Base-by-base conservation (phyloP, 2,329 filamentous ascomycete species). In the Chaetomium sp. region DNA sequence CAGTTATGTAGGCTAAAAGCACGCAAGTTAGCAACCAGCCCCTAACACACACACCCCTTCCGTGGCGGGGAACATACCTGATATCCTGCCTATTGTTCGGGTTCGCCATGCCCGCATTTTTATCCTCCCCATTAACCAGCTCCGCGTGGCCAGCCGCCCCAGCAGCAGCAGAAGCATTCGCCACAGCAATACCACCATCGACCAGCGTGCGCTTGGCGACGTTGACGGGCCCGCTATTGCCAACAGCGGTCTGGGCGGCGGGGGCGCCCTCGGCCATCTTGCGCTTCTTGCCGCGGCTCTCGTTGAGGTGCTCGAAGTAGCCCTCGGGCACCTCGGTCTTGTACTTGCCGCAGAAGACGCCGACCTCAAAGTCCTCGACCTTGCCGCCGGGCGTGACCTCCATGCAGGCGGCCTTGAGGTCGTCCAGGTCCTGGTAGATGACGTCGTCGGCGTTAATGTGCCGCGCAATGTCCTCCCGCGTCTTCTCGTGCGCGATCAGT, bases 341-440 rank as follows among this genome's bases (percentile, higher is more conserved):
- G 77, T 97, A 97, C 68, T 88, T 87, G 54, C 94, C 94, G 73
- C 88, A 92, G 80, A 98, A 97, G 9, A 97, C 93, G 61, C 94
- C 93, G 2, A 96, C 88, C 75, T 98, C 94, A 70, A 97, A 97
- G 62, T 89, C 81, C 9, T 81, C 81, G 71, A 85, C 74, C 42
- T 77, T 75, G 66, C 84, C 78, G 62, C 84, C 79, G 58, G 87
- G 83, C 66, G 87, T 88, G 4, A 91, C 84, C 70, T 92, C 88
- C 1, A 87, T 84, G 73, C 93, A 97, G 0, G 93, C 87, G 33
- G 83, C 86, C 73, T 90, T 89, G n/a, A 98, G 82, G 72, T 96
- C 93, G 1, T 87, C 83, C 1, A 98, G 84, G 9, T 74, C 74
- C 67, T 81, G 80, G 73, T 77, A 83, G 58, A 83, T 89, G 54